phyloP scores from a whole-genome alignment of 2,329 filamentous ascomycete species.

The Trichoderma atroviride region DNA sequence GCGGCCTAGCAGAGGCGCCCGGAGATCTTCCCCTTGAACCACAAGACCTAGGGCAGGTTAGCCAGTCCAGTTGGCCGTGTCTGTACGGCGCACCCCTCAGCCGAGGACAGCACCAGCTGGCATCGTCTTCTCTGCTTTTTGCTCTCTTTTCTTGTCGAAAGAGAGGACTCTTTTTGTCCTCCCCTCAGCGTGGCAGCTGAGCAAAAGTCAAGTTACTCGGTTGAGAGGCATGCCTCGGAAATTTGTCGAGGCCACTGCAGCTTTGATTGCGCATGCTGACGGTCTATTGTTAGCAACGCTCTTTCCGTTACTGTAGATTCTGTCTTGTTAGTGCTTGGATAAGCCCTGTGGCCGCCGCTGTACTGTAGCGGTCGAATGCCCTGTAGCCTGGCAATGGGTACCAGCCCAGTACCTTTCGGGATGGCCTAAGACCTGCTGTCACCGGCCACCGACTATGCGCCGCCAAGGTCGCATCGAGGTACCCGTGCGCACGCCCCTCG shows the following conservation, averaged over 20 bases:
- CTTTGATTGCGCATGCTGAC: background rate
- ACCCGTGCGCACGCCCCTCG: slow-evolving; percentile 14
- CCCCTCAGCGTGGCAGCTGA: background rate
- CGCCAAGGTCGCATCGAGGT: slow-evolving; percentile 20
- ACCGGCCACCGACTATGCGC: background rate
- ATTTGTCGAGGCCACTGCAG: background rate
- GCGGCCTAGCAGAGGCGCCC: slow-evolving; percentile 29
- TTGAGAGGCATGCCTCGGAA: background rate
- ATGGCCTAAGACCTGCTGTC: background rate
- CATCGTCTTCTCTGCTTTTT: background rate
- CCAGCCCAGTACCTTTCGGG: background rate
- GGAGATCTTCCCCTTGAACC: slow-evolving; percentile 27
- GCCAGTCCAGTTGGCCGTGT: slow-evolving; percentile 8
- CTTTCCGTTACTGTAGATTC: background rate
- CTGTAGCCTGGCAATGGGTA: background rate
- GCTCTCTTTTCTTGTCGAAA: background rate
- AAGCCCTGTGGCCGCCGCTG: background rate
- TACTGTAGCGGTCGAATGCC: background rate
- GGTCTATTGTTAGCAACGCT: background rate
- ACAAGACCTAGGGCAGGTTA: slow-evolving; percentile 18
- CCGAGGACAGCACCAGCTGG: background rate
- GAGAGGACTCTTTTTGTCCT: background rate
- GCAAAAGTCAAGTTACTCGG: background rate
- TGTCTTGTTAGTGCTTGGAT: background rate
- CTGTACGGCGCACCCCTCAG: slow-evolving; percentile 19